A percentile compares a stretch with the other conserved stretches of the same genome.
These are phyloP conservation scores for Silene noctiflora DNA, from an alignment of 179 eudicot genomes.

Conservation along the genomic window DNA sequence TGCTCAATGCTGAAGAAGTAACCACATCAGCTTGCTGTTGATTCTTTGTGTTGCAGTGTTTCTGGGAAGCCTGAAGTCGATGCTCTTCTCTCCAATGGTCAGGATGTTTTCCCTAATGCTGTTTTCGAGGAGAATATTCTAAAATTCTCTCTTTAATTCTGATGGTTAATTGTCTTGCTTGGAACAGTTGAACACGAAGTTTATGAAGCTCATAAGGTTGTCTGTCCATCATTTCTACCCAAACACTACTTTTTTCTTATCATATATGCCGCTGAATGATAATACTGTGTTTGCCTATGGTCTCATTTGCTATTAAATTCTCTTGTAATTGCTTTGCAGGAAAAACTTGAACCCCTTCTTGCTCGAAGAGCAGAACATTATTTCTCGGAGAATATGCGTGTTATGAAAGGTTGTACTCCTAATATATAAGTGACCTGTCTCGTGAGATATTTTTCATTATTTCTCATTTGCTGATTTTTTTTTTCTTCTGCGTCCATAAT, in stretches of 20 bases:
- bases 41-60: conserved; percentile 49
- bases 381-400: conserved; percentile 84
- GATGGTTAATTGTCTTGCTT: conserved; percentile 22
- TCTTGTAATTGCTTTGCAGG: conserved; percentile 36
- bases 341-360: conserved; percentile 63
- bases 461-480: not conserved
- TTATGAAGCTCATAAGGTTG: conserved; percentile 84
- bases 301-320: not conserved
- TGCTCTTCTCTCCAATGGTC: conserved; percentile 80
- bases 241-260: not conserved
- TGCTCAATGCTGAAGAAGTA: conserved; percentile 1
- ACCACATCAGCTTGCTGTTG: conserved; percentile 17
- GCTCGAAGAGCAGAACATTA: conserved; percentile 95
- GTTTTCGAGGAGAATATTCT: conserved; percentile 3
- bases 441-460: conserved; percentile 6
- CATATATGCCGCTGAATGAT: not conserved
- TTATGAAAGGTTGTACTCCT: conserved; percentile 50
- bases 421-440: not conserved
- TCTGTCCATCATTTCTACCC: conserved; percentile 15
- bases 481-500: conserved; percentile 1
- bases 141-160: conserved; percentile 10
- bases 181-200: conserved; percentile 57
- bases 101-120: conserved; percentile 24
- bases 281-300: not conserved
- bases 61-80: conserved; percentile 61